Conservation (phyloP, 2,329 filamentous ascomycete species). For the Cordyceps militaris region DNA sequence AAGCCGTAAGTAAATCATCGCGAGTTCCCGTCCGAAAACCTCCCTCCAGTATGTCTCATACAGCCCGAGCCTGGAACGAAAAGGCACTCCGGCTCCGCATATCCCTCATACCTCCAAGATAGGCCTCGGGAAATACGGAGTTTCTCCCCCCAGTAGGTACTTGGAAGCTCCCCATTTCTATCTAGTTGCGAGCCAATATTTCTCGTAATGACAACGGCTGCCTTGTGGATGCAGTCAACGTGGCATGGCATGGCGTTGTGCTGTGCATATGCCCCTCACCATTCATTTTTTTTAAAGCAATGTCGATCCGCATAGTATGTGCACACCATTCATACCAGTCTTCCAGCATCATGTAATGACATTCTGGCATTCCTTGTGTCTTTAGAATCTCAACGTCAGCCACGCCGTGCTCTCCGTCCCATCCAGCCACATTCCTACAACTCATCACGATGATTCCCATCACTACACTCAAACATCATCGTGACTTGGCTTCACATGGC, state of each 20-base stretch:
- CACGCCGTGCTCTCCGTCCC: background rate
- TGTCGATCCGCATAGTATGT: background rate
- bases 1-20: background rate
- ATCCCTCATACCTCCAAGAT: background rate
- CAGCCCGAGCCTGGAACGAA: constrained; percentile 3
- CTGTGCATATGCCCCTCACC: background rate
- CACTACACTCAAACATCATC: background rate
- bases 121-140: background rate
- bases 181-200: background rate
- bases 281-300: background rate
- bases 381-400: background rate
- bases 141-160: background rate
- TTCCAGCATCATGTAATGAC: background rate
- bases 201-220: background rate
- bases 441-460: background rate
- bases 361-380: background rate
- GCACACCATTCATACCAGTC: background rate
- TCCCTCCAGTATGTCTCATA: background rate
- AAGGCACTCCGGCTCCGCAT: background rate
- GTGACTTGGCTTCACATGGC: background rate
- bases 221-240: background rate
- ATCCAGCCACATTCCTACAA: constrained; percentile 4
- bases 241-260: background rate
- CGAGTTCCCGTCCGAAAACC: background rate
- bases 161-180: background rate